phyloP scores from a whole-genome alignment of 805 yeast species.

The Candida namnaoensis region DNA sequence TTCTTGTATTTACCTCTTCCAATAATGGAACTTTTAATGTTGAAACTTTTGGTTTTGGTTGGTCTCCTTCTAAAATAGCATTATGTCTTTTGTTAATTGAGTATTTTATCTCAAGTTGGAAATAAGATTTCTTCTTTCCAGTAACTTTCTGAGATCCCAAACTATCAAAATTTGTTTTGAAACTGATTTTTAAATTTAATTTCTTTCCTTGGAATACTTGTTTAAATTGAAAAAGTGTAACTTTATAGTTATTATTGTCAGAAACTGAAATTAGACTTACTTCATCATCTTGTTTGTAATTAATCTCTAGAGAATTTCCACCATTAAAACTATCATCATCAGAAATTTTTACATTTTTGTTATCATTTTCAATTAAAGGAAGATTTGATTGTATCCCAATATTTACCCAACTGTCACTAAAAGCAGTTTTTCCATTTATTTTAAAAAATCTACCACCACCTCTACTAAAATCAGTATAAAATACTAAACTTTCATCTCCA shows the following conservation, averaged over 20 bases:
- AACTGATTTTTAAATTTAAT: constrained; percentile 10
- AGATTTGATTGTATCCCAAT: constrained; percentile 23
- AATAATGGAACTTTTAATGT: too few relatives aligned
- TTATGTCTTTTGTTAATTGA: constrained; percentile 23
- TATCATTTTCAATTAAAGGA: constrained; percentile 19
- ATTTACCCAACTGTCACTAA: constrained; percentile 27
- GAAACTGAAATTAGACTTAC: neutral
- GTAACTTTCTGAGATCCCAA: too few relatives aligned
- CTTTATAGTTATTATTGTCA: constrained; percentile 11
- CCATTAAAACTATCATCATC: constrained; percentile 24
- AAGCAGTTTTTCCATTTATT: constrained; percentile 21
- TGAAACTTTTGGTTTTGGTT: too few relatives aligned
- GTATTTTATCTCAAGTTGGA: constrained; percentile 24
- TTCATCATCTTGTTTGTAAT: too few relatives aligned
- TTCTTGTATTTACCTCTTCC: too few relatives aligned
- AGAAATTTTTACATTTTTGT: constrained; percentile 6
- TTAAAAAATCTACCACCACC: constrained; percentile 29
- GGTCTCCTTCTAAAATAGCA: constrained; percentile 2
- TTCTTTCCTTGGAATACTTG: constrained; percentile 14
- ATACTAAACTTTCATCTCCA: constrained; percentile 6
- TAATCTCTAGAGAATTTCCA: constrained; percentile 25
- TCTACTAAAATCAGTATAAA: constrained; percentile 30
- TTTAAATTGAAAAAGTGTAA: constrained; percentile 9
- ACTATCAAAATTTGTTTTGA: neutral
- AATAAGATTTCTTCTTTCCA: constrained; percentile 9